Evolutionary conservation across 306 rosid genomes (phyloP).

Genomic region (Acacia melanoxylon): DNA sequence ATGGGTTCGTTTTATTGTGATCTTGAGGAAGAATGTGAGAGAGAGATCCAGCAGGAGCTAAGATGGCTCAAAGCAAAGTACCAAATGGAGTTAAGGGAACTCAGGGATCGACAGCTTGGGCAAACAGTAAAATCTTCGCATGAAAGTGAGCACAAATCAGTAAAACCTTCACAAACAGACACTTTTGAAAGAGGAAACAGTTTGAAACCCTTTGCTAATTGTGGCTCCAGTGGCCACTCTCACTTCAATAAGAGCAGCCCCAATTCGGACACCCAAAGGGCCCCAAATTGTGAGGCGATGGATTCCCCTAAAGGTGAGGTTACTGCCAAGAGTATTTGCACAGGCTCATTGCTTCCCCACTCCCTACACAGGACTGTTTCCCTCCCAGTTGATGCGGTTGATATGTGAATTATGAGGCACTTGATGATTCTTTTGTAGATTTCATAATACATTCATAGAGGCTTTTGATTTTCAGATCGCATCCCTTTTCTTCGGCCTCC

Average conservation of each 20-base stretch:
- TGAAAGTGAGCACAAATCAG: conserved; percentile 33
- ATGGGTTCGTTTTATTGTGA: conserved; percentile 37
- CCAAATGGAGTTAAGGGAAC: conserved; percentile 62
- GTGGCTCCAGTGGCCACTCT: conserved; percentile 32
- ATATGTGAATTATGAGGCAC: conserved; percentile 46
- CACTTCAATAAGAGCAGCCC: conserved; percentile 44
- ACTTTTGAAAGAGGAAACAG: conserved; percentile 27
- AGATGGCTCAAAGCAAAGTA: conserved; percentile 80
- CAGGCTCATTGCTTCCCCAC: conserved; percentile 50
- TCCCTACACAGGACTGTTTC: conserved; percentile 71
- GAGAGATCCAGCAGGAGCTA: conserved; percentile 54
- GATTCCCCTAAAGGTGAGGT: conserved; percentile 33
- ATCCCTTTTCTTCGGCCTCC: neutral
- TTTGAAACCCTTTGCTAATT: conserved; percentile 33
- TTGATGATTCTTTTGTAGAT: conserved; percentile 51
- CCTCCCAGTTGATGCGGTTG: conserved; percentile 82
- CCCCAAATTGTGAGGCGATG: conserved; percentile 45
- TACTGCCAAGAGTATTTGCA: conserved; percentile 39
- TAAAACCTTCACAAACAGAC: conserved; percentile 35
- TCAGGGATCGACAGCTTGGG: conserved; percentile 49
- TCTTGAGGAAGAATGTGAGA: conserved; percentile 38
- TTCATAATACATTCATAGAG: conserved; percentile 29
- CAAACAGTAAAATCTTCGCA: conserved; percentile 40
- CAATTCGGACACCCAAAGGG: conserved; percentile 47
- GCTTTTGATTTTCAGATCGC: conserved; percentile 30